phyloP scores from a whole-genome alignment of 106 monocot genomes.

The Ottelia alismoides region DNA sequence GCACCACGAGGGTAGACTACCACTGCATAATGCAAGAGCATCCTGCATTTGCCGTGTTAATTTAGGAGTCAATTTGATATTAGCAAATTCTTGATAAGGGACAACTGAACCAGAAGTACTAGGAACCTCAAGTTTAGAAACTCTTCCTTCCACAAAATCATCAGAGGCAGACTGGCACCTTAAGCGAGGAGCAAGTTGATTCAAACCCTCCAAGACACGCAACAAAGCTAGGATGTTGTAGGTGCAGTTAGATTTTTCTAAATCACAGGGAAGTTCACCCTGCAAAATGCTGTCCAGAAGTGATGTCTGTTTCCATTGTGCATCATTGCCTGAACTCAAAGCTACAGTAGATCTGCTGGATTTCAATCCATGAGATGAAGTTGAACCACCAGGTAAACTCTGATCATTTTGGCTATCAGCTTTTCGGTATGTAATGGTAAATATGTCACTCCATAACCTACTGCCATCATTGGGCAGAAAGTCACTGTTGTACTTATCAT shows the following conservation, averaged over 20 bases:
- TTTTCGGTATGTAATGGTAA: conserved; percentile 88
- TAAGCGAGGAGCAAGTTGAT: conserved; percentile 85
- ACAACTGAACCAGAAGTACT: conserved; percentile 41
- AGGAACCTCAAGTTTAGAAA: conserved; percentile 38
- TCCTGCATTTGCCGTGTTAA: conserved; percentile 92
- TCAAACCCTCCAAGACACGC: conserved; percentile 75
- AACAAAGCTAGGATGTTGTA: conserved; percentile 85
- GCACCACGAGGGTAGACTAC: conserved; percentile 97
- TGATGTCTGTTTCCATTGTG: conserved; percentile 38
- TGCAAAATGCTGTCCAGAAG: conserved; percentile 95
- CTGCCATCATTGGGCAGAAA: conserved; percentile 51
- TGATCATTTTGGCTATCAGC: conserved; percentile 53
- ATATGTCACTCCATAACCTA: conserved; percentile 81
- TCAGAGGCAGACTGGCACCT: conserved; percentile 59
- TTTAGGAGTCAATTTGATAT: conserved; percentile 89
- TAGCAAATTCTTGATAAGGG: conserved; percentile 62
- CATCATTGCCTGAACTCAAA: conserved; percentile 34
- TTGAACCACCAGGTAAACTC: conserved; percentile 31
- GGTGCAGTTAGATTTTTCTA: conserved; percentile 77
- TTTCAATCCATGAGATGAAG: conserved; percentile 15
- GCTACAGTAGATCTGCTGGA: conserved; percentile 34
- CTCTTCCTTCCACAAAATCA: conserved; percentile 75
- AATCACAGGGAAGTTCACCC: conserved; percentile 87
- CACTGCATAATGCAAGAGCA: conserved; percentile 92
- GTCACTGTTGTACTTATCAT: conserved; percentile 46